These are phyloP conservation scores for Linnemannia exigua DNA, from an alignment of 192 early-diverging fungal genomes.

Conservation along the genomic window DNA sequence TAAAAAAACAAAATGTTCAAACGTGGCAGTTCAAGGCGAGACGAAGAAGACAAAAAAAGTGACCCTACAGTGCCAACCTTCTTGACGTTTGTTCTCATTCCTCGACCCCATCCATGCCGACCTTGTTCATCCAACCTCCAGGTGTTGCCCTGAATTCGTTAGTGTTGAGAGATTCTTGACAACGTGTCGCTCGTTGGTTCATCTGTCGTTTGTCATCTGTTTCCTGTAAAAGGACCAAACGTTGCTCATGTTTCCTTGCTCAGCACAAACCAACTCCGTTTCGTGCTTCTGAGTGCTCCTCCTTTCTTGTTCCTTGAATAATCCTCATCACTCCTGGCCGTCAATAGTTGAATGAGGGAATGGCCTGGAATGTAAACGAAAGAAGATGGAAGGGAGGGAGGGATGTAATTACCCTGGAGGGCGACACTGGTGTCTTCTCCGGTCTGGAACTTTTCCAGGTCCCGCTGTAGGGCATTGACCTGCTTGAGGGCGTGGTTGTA, in stretches of 20 bases:
- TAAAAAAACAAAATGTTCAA: neutral
- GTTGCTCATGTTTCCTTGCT: neutral
- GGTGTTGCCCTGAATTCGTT: neutral
- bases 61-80: neutral
- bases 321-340: neutral
- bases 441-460: conserved; percentile 66
- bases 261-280: neutral
- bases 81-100: neutral
- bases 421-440: conserved; percentile 70
- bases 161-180: too few species aligned
- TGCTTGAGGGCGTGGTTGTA: conserved; percentile 74
- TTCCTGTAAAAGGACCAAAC: neutral
- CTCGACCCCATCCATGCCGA: neutral
- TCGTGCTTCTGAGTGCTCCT: neutral
- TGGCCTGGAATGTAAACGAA: neutral
- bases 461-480: conserved; percentile 62
- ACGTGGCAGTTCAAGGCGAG: neutral
- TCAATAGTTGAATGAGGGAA: neutral
- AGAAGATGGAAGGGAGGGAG: neutral
- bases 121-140: neutral
- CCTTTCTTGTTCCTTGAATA: neutral
- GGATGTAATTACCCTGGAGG: conserved; percentile 65
- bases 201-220: neutral
- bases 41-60: neutral
- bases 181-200: neutral